Conservation (phyloP, 192 early-diverging fungal species). For the Coemansia sp. region DNA sequence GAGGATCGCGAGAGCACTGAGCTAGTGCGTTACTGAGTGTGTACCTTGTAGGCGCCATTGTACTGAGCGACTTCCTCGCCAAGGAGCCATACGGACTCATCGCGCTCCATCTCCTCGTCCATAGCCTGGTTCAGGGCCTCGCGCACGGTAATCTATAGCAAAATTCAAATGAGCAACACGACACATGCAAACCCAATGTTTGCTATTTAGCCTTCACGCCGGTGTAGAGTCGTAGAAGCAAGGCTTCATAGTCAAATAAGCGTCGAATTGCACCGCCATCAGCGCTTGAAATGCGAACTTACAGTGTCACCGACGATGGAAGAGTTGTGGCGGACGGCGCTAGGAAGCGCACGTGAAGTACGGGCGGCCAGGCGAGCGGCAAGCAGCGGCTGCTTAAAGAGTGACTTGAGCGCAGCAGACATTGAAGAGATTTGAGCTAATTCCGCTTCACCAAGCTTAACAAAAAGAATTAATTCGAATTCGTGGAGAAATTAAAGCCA, state of each 20-base stretch:
- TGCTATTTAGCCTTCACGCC: not conserved
- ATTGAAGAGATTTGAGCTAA: constrained; percentile 13
- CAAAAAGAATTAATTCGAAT: constrained; percentile 2
- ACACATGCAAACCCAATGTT: not conserved
- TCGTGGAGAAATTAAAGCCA: constrained; percentile 1
- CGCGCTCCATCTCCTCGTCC: constrained; percentile 93
- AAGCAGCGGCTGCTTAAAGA: constrained; percentile 38
- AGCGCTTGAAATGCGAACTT: constrained; percentile 10
- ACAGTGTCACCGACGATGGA: constrained; percentile 35
- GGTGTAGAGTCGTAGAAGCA: not conserved
- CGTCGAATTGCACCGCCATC: not conserved
- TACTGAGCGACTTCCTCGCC: constrained; percentile 99
- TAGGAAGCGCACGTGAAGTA: constrained; percentile 29
- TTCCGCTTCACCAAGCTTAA: not conserved
- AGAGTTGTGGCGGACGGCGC: constrained; percentile 39
- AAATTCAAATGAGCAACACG: not conserved
- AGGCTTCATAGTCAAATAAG: not conserved
- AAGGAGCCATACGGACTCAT: constrained; percentile 88
- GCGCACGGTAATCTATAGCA: constrained; percentile 86
- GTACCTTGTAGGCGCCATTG: constrained; percentile 99
- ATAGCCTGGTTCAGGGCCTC: constrained; percentile 96
- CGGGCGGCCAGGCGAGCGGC: constrained; percentile 40
- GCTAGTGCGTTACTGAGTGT: not conserved
- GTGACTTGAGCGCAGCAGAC: constrained; percentile 38
- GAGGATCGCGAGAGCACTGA: not conserved